Evolutionary conservation across 306 rosid species (phyloP).

Genomic region (Trichosanthes cucumerina): DNA sequence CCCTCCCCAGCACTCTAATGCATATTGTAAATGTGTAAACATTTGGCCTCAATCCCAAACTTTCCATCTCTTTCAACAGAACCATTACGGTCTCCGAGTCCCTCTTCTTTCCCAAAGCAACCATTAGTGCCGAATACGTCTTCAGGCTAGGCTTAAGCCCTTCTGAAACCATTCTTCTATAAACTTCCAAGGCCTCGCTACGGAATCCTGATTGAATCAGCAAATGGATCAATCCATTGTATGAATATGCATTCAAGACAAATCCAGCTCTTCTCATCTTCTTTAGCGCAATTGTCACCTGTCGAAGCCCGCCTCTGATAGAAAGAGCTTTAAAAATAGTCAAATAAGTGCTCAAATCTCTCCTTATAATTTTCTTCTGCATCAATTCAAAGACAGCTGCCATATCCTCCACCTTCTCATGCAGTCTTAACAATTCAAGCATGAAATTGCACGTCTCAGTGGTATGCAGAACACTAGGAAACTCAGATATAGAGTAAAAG

Average conservation of each 20-base stretch:
- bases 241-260: constrained; percentile 77
- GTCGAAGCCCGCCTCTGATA: constrained; percentile 72
- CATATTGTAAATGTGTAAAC: constrained; percentile 86
- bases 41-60: constrained; percentile 78
- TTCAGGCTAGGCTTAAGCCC: constrained; percentile 80
- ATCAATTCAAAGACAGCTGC: constrained; percentile 60
- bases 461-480: constrained; percentile 57
- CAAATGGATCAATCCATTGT: constrained; percentile 77
- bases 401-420: constrained; percentile 59
- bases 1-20: constrained; percentile 83
- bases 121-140: constrained; percentile 91
- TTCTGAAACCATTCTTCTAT: constrained; percentile 57
- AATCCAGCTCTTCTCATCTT: constrained; percentile 64
- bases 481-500: constrained; percentile 49
- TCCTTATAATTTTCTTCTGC: constrained; percentile 62
- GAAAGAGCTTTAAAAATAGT: constrained; percentile 54
- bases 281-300: constrained; percentile 43
- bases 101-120: constrained; percentile 76
- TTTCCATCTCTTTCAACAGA: constrained; percentile 69
- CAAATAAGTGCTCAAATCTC: constrained; percentile 54
- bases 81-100: constrained; percentile 57
- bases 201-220: constrained; percentile 55
- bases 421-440: constrained; percentile 58
- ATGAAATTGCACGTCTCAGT: constrained; percentile 78
- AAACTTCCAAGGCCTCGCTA: constrained; percentile 67